Base-by-base conservation (phyloP, 306 rosid genomes). In the Luffa acutangula region DNA sequence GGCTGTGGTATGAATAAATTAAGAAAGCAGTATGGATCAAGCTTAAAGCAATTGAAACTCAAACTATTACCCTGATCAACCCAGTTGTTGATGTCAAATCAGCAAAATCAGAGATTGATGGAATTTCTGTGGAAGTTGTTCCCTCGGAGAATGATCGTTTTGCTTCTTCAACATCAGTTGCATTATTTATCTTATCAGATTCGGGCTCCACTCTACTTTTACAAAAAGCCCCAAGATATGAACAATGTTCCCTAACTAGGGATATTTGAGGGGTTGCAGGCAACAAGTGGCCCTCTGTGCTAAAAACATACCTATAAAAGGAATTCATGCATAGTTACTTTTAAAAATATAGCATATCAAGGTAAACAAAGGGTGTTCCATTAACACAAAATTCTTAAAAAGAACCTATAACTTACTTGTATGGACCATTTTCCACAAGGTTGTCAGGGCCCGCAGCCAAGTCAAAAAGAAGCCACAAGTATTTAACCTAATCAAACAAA, bases 381-480 rank as follows among this genome's bases (percentile, higher is more conserved):
- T 42, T 81, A 69, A 83, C 82, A 78, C 56, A 57, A 51, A 86
- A 49, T 74, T 33, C 57, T 56, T 33, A 42, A 53, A 69, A 56
- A 73, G 81, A 59, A 46, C 43, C 78, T 65, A 79, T 67, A 75
- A 80, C 94, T 89, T 79, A 95, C 98, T 87, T 95, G 97, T 95
- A 91, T 57, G 97, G 98, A 77, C 98, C 97, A 78, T 87, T 92
- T 85, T 95, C 98, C 75, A 95, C 98, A 41, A 95, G 90, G 89
- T 92, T 95, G 82, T 92, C 97, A 56, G 97, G 93, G 85, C 93
- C 97, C 74, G 79, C 96, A 17, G 98, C 98, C 85, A 95, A 84
- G 88, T 95, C 98, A 80, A 95, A 95, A 77, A 95, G 98, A 81
- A 95, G 98, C 98, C 98, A 95, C 84, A 95, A 83, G 84, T 95